Percentiles rank a stretch among this genome's conserved stretches.
phyloP scores from a whole-genome alignment of 805 yeast genomes.

The Metschnikowia santaceciliae region DNA sequence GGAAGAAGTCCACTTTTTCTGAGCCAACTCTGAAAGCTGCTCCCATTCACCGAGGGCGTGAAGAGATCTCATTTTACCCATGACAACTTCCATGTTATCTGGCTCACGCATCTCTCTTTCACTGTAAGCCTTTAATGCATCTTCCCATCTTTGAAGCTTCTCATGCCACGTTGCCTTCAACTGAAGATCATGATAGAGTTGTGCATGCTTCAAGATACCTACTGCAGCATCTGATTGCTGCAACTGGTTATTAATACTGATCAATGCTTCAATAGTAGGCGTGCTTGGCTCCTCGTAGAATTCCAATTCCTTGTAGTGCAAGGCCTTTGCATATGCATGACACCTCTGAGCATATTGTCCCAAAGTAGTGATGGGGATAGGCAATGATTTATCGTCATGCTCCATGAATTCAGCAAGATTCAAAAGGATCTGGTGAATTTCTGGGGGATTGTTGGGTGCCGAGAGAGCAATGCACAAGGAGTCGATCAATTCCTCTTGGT shows the following conservation, averaged over 20 bases:
- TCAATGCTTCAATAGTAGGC: conserved; percentile 86
- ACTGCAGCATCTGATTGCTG: conserved; percentile 98
- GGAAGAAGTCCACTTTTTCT: conserved; percentile 76
- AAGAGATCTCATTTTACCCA: conserved; percentile 97
- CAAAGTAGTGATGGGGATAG: conserved; percentile 82
- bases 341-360: conserved; percentile 93
- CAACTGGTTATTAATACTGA: conserved; percentile 86
- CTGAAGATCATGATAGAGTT: conserved; percentile 83
- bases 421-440: conserved; percentile 82
- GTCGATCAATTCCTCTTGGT: conserved; percentile 84
- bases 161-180: conserved; percentile 98
- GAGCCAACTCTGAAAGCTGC: conserved; percentile 77
- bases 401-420: conserved; percentile 96
- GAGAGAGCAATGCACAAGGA: conserved; percentile 83
- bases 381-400: conserved; percentile 92
- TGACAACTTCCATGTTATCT: conserved; percentile 77
- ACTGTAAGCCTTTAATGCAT: conserved; percentile 86
- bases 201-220: conserved; percentile 93
- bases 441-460: conserved; percentile 92
- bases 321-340: conserved; percentile 96
- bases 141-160: conserved; percentile 96
- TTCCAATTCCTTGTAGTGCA: conserved; percentile 93
- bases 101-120: conserved; percentile 64
- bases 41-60: conserved; percentile 99
- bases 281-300: conserved; percentile 91